Base-by-base conservation (phyloP, 805 yeast genomes). In the Saturnispora hagleri region DNA sequence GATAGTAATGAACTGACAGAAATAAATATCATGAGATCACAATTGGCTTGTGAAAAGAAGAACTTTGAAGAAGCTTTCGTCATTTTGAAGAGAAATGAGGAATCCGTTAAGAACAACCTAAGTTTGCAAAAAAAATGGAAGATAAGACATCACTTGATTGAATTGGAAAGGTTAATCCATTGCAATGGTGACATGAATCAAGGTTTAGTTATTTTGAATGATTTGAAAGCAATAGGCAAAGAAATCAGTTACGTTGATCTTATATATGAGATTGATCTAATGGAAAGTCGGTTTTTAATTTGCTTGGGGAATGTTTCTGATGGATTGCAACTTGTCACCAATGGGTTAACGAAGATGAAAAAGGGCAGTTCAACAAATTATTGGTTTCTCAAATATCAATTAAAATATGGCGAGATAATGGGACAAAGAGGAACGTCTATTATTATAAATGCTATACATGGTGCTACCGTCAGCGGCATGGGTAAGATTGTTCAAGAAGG, bases 381-480 rank as follows among this genome's bases (percentile, higher is more conserved):
- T 47, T 74, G 78, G 71, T 68, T 69, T 36, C 64, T 80, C 22
- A 71, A 70, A 58, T 72, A 76, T 51, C 77, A 73, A 46, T 57
- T 80, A 10, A 58, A 80, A 48, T 75, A 77, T 57, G 73, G 79
- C 43, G 59, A 67, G 13, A 69, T 79, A 1, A 49, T 49, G 51
- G 47, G 43, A n/a, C 24, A 43, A 12, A 34, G 51, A 27, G 51
- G 51, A 12, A 49, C 35, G 6, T 42, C 47, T 49, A 22, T 49
- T 18, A 35, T 49, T 35, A 34, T 49, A 35, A 49, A 35, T 43
- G 43, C 41, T 24, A 49, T 49, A 18, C 43, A 43, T 5, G 26
- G 28, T 24, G 28, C 47, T 18, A 43, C 31, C 17, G 5, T n/a
- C 20, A 31, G 47, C 28, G 51, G 51, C 3, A 26, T 41, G 18